Percentiles rank a stretch among this genome's conserved stretches.
Conservation (phyloP, 1,284 basidiomycete genomes). For the Pulchroboletus neoregius region DNA sequence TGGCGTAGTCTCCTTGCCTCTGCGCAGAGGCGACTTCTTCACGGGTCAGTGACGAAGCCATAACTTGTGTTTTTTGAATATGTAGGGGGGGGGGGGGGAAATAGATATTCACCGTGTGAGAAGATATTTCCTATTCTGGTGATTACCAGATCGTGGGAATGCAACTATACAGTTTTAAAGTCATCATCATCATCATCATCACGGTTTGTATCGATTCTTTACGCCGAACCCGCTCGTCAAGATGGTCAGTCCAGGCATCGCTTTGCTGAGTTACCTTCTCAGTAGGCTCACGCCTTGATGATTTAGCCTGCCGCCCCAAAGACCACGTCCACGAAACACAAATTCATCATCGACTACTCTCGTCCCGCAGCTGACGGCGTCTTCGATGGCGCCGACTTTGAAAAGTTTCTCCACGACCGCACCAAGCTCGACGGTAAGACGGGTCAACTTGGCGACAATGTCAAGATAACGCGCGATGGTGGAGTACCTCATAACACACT, state of each 20-base stretch:
- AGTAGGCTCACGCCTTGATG: constrained; percentile 72
- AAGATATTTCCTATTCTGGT: constrained; percentile 11
- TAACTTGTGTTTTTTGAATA: constrained; percentile 1
- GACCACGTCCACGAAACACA: constrained; percentile 70
- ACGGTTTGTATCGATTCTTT: background rate
- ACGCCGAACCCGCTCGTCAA: constrained; percentile 31
- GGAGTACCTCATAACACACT: constrained; percentile 24
- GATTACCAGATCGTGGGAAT: constrained; percentile 24
- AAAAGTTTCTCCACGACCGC: constrained; percentile 91
- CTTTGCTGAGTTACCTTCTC: constrained; percentile 91
- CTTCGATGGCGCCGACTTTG: constrained; percentile 88
- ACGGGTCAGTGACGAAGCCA: constrained; percentile 49
- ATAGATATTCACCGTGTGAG: constrained; percentile 4
- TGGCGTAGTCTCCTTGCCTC: constrained; percentile 73
- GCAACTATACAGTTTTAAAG: constrained; percentile 41
- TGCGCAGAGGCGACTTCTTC: constrained; percentile 71
- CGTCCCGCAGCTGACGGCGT: constrained; percentile 88
- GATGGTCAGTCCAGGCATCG: constrained; percentile 70
- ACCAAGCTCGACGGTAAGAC: constrained; percentile 84
- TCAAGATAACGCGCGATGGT: constrained; percentile 84
- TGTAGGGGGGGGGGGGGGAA: background rate
- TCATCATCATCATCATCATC: constrained; percentile 7
- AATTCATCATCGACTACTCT: constrained; percentile 93
- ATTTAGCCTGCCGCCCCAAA: constrained; percentile 68
- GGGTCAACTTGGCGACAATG: constrained; percentile 82